Percentiles rank a stretch among this genome's conserved stretches.
phyloP scores from a whole-genome alignment of 1,284 basidiomycete genomes.

The Grifola frondosa region DNA sequence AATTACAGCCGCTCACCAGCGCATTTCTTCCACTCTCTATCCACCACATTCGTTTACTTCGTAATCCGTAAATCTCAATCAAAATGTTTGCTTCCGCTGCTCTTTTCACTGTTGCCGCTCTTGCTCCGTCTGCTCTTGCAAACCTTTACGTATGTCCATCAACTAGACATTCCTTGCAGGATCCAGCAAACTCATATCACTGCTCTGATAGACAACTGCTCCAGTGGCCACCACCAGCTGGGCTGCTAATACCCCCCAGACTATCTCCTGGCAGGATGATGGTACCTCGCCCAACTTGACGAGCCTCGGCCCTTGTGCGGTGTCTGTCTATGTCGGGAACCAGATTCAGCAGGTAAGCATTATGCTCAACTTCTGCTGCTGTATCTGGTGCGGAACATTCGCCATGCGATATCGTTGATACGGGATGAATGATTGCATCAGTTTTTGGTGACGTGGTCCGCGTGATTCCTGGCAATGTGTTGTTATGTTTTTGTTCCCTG shows the following conservation, averaged over 20 bases:
- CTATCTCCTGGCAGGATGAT: slow-evolving; percentile 71
- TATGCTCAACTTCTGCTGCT: background rate
- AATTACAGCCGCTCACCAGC: slow-evolving; percentile 27
- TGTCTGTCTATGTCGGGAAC: slow-evolving; percentile 74
- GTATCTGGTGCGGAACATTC: background rate
- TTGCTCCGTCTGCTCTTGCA: slow-evolving; percentile 55
- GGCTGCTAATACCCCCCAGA: slow-evolving; percentile 58
- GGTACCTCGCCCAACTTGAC: slow-evolving; percentile 51
- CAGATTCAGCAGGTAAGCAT: slow-evolving; percentile 53
- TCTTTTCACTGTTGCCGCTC: slow-evolving; percentile 52
- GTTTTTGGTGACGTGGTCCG: background rate
- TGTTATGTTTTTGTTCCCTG: slow-evolving; percentile 4
- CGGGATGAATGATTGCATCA: too few relatives aligned
- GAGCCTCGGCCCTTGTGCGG: slow-evolving; percentile 56
- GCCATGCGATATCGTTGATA: too few relatives aligned
- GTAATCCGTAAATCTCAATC: slow-evolving; percentile 18
- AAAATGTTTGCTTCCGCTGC: slow-evolving; percentile 50
- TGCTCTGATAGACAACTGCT: slow-evolving; percentile 49
- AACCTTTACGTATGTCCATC: slow-evolving; percentile 55
- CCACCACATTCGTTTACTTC: slow-evolving; percentile 33
- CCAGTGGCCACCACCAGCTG: slow-evolving; percentile 55
- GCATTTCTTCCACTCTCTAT: slow-evolving; percentile 39
- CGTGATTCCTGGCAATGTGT: background rate
- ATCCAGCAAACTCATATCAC: background rate
- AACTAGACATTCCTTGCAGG: background rate